Base-by-base conservation (phyloP, 176 grass and related monocot genomes). In the Zea luxurians region DNA sequence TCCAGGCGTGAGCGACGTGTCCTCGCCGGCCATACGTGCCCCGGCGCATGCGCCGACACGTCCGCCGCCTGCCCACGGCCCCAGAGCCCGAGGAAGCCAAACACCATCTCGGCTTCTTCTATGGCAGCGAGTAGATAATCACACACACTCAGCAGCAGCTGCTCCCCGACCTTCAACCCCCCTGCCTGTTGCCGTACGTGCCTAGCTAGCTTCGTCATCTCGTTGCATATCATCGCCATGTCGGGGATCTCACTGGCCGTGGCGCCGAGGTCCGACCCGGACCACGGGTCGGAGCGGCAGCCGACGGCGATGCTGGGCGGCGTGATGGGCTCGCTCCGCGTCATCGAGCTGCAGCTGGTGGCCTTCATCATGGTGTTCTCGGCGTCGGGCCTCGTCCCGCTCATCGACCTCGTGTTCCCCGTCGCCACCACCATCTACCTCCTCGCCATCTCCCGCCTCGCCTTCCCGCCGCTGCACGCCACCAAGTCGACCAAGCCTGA, bases 311-410 rank as follows among this genome's bases (percentile, higher is more conserved):
- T 91, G 70, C 87, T 89, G 18, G 89, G 95, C 61, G 85, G 89
- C 61, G 80, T 87, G 49, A 94, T 94, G 95, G 95, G 91, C 0
- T 98, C 91, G 10, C 78, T 98, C 21, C 87, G 95, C 36, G 87
- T 98, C 41, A 94, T 98, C 83, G 95, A 98, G 89, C 80, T 98
- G 17, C 95, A 98, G 76, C 87, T 98, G 7, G 91, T 98, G 10
- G 89, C 89, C 77, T 98, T 98, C 85, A 94, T 98, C 89, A 87
- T 98, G 95, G 95, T 98, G 18, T 98, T 98, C 95, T 98, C 91
- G 0, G 90, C 81, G 4, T 94, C 89, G 57, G 91, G 95, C 11
- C 86, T 94, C 35, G 95, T 98, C 55, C 91, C 95, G 34, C 74
- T 94, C 64, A 1, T 89, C 78, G 91, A 94, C 85, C 85, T 98